phyloP scores from a whole-genome alignment of 148 eudicot genomes.

The Limonium bicolor region DNA sequence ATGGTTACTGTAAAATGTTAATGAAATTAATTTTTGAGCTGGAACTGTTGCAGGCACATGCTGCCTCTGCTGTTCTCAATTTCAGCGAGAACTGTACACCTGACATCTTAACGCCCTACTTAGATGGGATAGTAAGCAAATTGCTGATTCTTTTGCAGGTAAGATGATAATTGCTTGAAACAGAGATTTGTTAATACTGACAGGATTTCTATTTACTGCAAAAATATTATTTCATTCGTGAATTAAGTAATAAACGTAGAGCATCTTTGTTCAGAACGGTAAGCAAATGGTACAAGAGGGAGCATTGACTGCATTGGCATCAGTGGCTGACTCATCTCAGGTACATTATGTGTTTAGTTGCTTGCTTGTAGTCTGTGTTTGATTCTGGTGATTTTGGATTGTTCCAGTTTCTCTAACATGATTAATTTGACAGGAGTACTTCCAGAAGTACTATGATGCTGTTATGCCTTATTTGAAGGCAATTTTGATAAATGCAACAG shows the following conservation, averaged over 20 bases:
- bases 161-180: neutral
- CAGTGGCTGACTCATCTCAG: slow-evolving; percentile 97
- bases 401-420: neutral
- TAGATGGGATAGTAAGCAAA: slow-evolving; percentile 82
- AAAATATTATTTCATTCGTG: neutral
- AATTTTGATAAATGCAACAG: slow-evolving; percentile 74
- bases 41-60: slow-evolving; percentile 58
- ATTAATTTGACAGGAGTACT: slow-evolving; percentile 65
- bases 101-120: slow-evolving; percentile 76
- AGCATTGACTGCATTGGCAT: slow-evolving; percentile 91
- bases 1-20: too few species aligned
- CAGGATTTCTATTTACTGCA: neutral
- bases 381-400: neutral
- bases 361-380: neutral
- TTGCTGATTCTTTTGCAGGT: slow-evolving; percentile 83
- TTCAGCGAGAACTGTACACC: slow-evolving; percentile 95
- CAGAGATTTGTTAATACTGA: neutral
- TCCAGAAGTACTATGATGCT: slow-evolving; percentile 84
- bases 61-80: slow-evolving; percentile 92
- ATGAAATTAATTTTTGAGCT: too few species aligned
- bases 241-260: neutral
- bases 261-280: slow-evolving; percentile 38
- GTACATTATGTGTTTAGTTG: too few species aligned
- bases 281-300: slow-evolving; percentile 99
- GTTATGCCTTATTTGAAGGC: slow-evolving; percentile 92